phyloP scores from a whole-genome alignment of 306 rosid genomes.

The Mucuna pruriens region DNA sequence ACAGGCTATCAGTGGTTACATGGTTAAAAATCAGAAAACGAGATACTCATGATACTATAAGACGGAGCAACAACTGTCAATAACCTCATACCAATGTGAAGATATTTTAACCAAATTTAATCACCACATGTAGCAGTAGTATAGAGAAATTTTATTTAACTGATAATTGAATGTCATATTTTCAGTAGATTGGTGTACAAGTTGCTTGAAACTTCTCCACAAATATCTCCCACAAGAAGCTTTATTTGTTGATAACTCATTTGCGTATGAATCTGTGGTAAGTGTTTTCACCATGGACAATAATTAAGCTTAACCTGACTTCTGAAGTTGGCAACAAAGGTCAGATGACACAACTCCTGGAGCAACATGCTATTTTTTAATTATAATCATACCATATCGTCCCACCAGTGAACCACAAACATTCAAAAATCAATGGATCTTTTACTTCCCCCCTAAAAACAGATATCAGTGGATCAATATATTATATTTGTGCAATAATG shows the following conservation, averaged over 20 bases:
- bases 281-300: neutral
- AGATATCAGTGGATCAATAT: neutral
- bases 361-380: neutral
- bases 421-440: neutral
- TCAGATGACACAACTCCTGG: conserved; percentile 1
- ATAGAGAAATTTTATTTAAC: conserved; percentile 11
- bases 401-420: conserved; percentile 4
- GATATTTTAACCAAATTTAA: conserved; percentile 1
- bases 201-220: neutral
- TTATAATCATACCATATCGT: neutral
- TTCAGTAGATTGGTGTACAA: neutral
- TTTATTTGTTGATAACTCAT: conserved; percentile 12
- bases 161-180: neutral
- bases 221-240: neutral
- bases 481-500: neutral
- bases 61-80: neutral
- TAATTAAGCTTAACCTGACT: neutral
- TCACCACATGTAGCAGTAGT: neutral
- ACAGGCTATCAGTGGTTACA: neutral
- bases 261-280: neutral
- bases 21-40: neutral
- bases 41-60: neutral
- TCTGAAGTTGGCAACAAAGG: neutral
- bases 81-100: neutral
- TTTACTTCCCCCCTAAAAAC: neutral